These are phyloP conservation scores for Artemisia annua DNA, from an alignment of 129 eudicot genomes.

Conservation along the genomic window DNA sequence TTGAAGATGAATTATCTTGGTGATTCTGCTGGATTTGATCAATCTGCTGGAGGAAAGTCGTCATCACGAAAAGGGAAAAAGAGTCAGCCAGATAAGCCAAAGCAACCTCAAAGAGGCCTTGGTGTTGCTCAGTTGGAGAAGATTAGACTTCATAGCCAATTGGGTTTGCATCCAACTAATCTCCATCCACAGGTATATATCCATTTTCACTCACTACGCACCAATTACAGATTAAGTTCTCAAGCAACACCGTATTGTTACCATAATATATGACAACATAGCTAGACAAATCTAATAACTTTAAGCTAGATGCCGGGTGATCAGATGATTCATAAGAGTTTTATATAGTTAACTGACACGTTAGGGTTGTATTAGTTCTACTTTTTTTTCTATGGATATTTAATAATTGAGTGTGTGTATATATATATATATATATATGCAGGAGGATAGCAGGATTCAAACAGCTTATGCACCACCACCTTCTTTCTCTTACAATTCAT, in stretches of 20 bases:
- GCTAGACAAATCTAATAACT: too few relatives aligned
- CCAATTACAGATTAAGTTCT: background rate
- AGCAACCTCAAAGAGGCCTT: slow-evolving; percentile 88
- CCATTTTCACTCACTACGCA: background rate
- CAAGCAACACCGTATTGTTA: too few relatives aligned
- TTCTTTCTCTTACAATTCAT: slow-evolving; percentile 44
- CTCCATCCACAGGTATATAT: slow-evolving; percentile 29
- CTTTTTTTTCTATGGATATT: background rate
- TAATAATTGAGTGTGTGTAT: background rate
- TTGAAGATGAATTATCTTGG: slow-evolving; percentile 44
- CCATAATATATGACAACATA: too few relatives aligned
- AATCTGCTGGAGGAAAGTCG: slow-evolving; percentile 33
- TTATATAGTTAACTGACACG: too few relatives aligned
- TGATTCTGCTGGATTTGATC: slow-evolving; percentile 34
- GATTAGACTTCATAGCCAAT: slow-evolving; percentile 76
- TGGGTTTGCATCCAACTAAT: slow-evolving; percentile 40
- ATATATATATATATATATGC: too few relatives aligned
- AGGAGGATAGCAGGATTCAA: slow-evolving; percentile 57
- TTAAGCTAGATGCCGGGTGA: too few relatives aligned
- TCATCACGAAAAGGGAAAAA: slow-evolving; percentile 53
- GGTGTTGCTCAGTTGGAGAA: slow-evolving; percentile 95
- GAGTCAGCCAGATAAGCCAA: slow-evolving; percentile 54
- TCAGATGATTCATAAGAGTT: too few relatives aligned
- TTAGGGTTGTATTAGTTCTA: slow-evolving; percentile 17
- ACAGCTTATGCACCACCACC: slow-evolving; percentile 49